Conservation (phyloP, 2,329 filamentous ascomycete species). For the Pestalotiopsis fici region DNA sequence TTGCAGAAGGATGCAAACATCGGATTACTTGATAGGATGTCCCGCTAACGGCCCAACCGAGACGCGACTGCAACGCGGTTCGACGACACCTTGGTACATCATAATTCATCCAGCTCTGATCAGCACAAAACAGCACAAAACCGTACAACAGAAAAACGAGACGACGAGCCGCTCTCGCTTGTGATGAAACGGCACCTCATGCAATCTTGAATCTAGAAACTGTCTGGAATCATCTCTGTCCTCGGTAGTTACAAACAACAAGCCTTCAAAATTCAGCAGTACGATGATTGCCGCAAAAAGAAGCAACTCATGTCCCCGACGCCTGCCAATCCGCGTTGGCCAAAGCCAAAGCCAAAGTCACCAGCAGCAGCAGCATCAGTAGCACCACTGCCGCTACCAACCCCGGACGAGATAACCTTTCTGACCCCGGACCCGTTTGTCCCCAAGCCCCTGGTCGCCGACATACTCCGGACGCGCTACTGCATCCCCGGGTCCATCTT, state of each 20-base stretch:
- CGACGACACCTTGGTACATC: background rate
- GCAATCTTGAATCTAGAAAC: background rate
- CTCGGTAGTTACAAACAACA: background rate
- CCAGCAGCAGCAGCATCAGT: too few relatives aligned
- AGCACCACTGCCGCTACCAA: background rate
- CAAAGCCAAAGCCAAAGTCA: too few relatives aligned
- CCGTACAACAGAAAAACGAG: background rate
- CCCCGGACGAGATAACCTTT: conserved; percentile 20
- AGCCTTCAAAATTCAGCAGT: background rate
- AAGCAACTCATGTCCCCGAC: conserved; percentile 1
- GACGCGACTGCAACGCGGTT: background rate
- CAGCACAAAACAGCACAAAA: background rate
- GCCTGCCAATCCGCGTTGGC: background rate
- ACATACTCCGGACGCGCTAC: conserved; percentile 49
- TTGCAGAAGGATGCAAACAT: background rate
- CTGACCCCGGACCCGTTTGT: conserved; percentile 28
- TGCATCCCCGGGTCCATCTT: conserved; percentile 50
- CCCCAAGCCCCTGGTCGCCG: conserved; percentile 43
- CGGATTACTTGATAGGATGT: background rate
- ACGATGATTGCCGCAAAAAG: background rate
- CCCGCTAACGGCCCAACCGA: background rate
- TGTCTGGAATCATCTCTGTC: too few relatives aligned
- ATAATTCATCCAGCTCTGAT: background rate
- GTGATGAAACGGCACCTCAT: background rate
- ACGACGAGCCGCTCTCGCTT: background rate